Base-by-base conservation (phyloP, 306 rosid species). In the Quercus suber region DNA sequence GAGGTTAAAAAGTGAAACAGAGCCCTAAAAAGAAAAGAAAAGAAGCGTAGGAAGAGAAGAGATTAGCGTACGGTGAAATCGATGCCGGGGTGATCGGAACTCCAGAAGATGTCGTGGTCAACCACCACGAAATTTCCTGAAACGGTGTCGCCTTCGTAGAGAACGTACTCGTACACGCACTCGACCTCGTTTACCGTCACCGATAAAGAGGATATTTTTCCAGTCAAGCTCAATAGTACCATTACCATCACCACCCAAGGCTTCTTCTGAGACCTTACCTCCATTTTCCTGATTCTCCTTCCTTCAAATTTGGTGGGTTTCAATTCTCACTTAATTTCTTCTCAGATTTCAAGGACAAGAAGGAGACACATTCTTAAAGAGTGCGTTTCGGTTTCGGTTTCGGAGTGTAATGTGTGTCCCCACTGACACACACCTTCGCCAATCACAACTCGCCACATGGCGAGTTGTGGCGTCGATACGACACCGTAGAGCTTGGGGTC, bases 41-140 rank as follows among this genome's bases (percentile, higher is more conserved):
- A 1, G 28, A 27, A 27, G 28, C 28, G 28, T 21, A 21, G 2
- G 57, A 19, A 69, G 49, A 15, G 45, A 17, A 21, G 13, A 7
- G n/a, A 51, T 55, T 1, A 23, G 73, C 84, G 83, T 41, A 96
- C 99, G 73, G 89, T 83, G 74, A 96, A 86, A 82, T 93, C 98
- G 57, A 96, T 86, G 76, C 99, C 99, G 6, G 99, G 98, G 81
- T 96, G 99, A 91, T 96, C 99, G 55, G 91, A 74, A 78, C 83
- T 52, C 99, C 99, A 96, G 91, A 93, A 96, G 77, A 96, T 96
- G 20, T 91, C 99, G 73, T 93, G 98, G 74, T 96, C 97, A 65
- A 93, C 98, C 17, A 96, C 99, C 6, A 96, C 99, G 53, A 93
- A 96, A 70, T 96, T 96, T 1, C 99, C 99, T 1, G 97, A 86